Conservation (phyloP, 306 rosid genomes). For the Vigna unguiculata region DNA sequence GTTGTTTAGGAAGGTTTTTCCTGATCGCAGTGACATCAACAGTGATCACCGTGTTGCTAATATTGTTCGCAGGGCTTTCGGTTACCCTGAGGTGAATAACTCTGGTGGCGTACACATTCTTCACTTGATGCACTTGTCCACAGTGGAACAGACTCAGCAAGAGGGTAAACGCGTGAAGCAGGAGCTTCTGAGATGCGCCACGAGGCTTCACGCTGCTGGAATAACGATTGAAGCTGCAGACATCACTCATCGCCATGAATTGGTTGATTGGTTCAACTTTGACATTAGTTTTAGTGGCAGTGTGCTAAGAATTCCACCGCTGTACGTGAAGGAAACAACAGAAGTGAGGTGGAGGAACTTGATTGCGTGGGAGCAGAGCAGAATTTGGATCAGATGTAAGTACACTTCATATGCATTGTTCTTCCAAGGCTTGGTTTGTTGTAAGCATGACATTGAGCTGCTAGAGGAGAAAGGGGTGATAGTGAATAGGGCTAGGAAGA, state of each 20-base stretch:
- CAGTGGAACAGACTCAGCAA: neutral
- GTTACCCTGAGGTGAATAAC: neutral
- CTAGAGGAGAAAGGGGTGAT: conserved; percentile 4
- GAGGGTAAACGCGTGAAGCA: neutral
- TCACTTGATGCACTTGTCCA: conserved; percentile 48
- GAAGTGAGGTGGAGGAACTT: conserved; percentile 44
- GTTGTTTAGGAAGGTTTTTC: conserved; percentile 23
- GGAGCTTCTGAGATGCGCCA: conserved; percentile 29
- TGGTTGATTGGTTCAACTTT: conserved; percentile 12
- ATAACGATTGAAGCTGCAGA: neutral
- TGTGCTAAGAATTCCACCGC: neutral
- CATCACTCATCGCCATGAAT: too few relatives aligned
- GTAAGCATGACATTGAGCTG: conserved; percentile 13
- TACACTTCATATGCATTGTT: conserved; percentile 44
- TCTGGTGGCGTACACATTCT: conserved; percentile 37
- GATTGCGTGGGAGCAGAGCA: conserved; percentile 47
- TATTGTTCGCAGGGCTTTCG: conserved; percentile 31
- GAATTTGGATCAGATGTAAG: neutral
- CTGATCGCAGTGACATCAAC: neutral
- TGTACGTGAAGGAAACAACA: conserved; percentile 18
- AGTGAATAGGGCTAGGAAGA: neutral
- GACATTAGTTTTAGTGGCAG: neutral
- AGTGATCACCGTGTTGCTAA: conserved; percentile 20
- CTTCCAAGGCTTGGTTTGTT: conserved; percentile 38
- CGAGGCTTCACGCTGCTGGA: conserved; percentile 44